Percentiles rank a stretch among this genome's conserved stretches.
Evolutionary conservation across 345 rosid genomes (phyloP).

Genomic region (Salix brachista): DNA sequence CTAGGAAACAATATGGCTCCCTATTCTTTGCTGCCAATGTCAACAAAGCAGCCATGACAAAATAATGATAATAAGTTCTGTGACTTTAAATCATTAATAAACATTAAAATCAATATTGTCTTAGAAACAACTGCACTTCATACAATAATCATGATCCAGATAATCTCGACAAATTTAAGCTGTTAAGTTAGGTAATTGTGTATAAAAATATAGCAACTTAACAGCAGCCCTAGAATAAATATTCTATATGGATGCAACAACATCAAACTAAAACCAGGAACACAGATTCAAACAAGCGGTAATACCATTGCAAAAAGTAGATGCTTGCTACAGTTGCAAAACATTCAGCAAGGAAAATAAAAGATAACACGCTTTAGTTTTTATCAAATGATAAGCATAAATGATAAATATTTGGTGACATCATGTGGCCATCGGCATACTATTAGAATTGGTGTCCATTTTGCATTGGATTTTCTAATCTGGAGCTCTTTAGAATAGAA

Average conservation of each 20-base stretch:
- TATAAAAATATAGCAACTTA: background rate
- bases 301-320: background rate
- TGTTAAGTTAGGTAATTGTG: background rate
- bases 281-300: background rate
- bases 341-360: background rate
- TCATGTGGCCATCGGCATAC: background rate
- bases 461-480: background rate
- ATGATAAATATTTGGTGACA: background rate
- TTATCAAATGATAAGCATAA: background rate
- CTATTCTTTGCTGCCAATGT: conserved; percentile 56
- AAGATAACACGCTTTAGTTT: background rate
- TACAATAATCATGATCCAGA: background rate
- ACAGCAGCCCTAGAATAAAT: background rate
- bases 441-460: background rate
- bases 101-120: conserved; percentile 2
- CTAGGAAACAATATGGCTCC: conserved; percentile 43
- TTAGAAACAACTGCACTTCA: background rate
- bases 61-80: background rate
- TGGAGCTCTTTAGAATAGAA: background rate
- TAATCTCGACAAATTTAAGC: background rate
- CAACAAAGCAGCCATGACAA: conserved; percentile 16
- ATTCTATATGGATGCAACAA: background rate
- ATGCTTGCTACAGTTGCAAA: background rate
- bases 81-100: background rate
- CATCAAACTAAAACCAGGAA: background rate